Evolutionary conservation across 1,284 basidiomycete genomes (phyloP), one percentile per base, ranked within the genome.

Genomic region (Wolfiporia cocos): DNA sequence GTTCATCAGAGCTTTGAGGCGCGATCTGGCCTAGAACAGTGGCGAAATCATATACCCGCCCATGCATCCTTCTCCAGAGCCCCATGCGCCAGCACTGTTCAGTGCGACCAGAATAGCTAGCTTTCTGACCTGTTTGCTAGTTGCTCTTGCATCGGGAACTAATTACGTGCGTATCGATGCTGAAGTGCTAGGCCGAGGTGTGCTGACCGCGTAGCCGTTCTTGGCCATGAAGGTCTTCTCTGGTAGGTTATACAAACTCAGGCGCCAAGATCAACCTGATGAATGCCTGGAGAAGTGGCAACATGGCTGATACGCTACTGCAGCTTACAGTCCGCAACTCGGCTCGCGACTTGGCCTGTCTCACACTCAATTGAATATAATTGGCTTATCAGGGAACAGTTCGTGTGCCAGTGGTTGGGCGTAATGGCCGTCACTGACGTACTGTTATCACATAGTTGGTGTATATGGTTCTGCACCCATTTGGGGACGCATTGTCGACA

Each of bases 241-340:
- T 58, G 76, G 76, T 77, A 31, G 15, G 15, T 22, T 20, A 5
- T 39, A 29, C 17, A 7, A 34, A 12, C 6, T 18, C 7, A 23
- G 22, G 12, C 5, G 32, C 11, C n/a, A 42, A n/a, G 23, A 10
- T 3, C 23, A 36, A n/a, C 14, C 11, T 37, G n/a, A 15, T 17
- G 11, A 17, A 14, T 40, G 26, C 15, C n/a, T 26, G 36, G 18
- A 12, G 20, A 17, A 14, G 17, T 19, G 2, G 1, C 21, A 49
- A 19, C n/a, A 28, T 14, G 14, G 7, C 19, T 1, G 3, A 10
- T 5, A n/a, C 20, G 31, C 40, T 17, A 46, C 47, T 39, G 44
- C 56, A 84, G 89, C 85, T 2, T 92, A 91, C 57, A 80, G 82
- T 0, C 88, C 89, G 0, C 88, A 91, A 57, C 69, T 92, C 3